Evolutionary conservation across 495 filamentous ascomycete genomes (phyloP).

Genomic region (Aspergillus kassunensis): DNA sequence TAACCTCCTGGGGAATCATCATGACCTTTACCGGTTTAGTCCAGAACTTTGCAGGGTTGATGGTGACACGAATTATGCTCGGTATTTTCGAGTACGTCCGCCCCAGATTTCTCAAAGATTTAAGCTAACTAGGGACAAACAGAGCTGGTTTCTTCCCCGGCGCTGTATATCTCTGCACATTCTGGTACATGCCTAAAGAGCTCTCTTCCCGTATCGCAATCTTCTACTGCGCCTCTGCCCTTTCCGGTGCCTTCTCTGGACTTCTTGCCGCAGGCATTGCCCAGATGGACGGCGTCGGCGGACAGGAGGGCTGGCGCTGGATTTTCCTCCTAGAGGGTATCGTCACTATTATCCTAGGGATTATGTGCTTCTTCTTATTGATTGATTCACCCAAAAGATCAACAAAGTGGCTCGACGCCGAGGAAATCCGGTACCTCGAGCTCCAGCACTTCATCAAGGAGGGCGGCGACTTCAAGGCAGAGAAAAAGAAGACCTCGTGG

Average conservation of each 20-base stretch:
- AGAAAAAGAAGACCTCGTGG: constrained; percentile 19
- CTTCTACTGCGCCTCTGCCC: constrained; percentile 59
- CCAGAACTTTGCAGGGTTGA: constrained; percentile 26
- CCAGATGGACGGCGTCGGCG: constrained; percentile 59
- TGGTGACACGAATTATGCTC: constrained; percentile 17
- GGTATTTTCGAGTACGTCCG: constrained; percentile 51
- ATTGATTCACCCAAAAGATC: constrained; percentile 24
- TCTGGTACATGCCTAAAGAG: constrained; percentile 56
- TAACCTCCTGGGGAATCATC: constrained; percentile 51
- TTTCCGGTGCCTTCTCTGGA: constrained; percentile 63
- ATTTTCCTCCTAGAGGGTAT: constrained; percentile 62
- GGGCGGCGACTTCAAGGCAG: constrained; percentile 22
- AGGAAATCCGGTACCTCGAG: constrained; percentile 26
- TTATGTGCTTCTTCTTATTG: constrained; percentile 49
- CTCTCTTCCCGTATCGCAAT: constrained; percentile 44
- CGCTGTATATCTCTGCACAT: constrained; percentile 66
- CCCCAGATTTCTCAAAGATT: neutral
- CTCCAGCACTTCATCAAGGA: constrained; percentile 28
- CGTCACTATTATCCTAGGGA: constrained; percentile 50
- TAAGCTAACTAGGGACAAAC: neutral
- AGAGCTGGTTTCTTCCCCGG: constrained; percentile 61
- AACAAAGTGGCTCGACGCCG: constrained; percentile 18
- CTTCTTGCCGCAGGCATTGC: constrained; percentile 64
- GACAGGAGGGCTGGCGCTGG: constrained; percentile 66
- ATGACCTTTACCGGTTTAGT: constrained; percentile 46